Base-by-base conservation (phyloP, 1,284 basidiomycete species). In the Melampsora larici-populina region DNA sequence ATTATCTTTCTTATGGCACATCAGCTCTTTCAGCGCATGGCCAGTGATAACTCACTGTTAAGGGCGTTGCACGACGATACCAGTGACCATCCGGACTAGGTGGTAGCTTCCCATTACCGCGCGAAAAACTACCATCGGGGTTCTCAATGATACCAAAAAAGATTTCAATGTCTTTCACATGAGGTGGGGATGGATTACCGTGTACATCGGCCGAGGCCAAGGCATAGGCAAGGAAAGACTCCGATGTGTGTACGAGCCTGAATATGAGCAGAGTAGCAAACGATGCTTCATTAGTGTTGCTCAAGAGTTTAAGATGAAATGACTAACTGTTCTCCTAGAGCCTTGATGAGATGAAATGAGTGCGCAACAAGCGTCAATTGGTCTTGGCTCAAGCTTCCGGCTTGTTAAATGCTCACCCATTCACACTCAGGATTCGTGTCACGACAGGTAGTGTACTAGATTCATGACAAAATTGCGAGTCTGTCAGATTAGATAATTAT, bases 81-180 rank as follows among this genome's bases (percentile, higher is more conserved):
- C 11, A 58, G 29, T 58, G 15, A 29, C 55, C 55, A 58, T 58
- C 55, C 24, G 55, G 18, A 15, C 55, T 29, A 58, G 55, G 55
- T 58, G 55, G 55, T 29, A 58, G 29, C 29, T 7, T n/a, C n/a
- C 55, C 29, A 17, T 58, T n/a, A 58, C 55, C 55, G 0, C 29
- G 17, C 4, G 55, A 24, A 29, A 58, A 58, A 17, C 55, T 58
- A n/a, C 55, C 55, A 58, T 58, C 55, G n/a, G 55, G 55, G 55
- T 58, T 58, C 55, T 58, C 55, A 15, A 58, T 58, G n/a, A 58
- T n/a, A 24, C 55, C 55, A 58, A 58, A 58, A 58, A 58, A 58
- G 7, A 21, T 58, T 58, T 58, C 55, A 29, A 58, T 58, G n/a
- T n/a, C n/a, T 58, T 58, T 58, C 55, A 58, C 55, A 58, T 58